Evolutionary conservation across 164 flowering plant genomes (phyloP).

Genomic region (Kingdonia uniflora): DNA sequence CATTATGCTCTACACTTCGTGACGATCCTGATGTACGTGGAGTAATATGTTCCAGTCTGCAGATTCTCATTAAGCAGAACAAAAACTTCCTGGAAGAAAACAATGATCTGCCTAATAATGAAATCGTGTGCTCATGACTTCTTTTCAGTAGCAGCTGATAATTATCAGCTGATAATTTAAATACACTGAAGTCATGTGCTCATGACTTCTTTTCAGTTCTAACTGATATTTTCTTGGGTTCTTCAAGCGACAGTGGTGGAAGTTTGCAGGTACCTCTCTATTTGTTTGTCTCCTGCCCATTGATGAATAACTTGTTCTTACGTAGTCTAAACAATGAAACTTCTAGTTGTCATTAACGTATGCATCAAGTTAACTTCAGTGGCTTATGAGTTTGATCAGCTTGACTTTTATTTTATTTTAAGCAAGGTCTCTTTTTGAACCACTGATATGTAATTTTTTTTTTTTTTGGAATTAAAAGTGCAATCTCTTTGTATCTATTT

Average conservation of each 20-base stretch:
- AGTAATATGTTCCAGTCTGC: slow-evolving; percentile 73
- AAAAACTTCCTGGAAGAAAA: slow-evolving; percentile 39
- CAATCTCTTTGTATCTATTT: slow-evolving; percentile 5
- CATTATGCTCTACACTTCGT: slow-evolving; percentile 37
- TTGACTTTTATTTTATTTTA: too few relatives aligned
- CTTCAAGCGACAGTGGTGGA: slow-evolving; percentile 63
- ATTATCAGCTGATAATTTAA: slow-evolving; percentile 52
- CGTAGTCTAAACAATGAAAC: too few relatives aligned
- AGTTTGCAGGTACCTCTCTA: slow-evolving; percentile 61
- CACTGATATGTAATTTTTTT: too few relatives aligned
- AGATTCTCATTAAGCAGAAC: slow-evolving; percentile 75
- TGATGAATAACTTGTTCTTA: too few relatives aligned
- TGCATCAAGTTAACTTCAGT: too few relatives aligned
- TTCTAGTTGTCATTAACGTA: too few relatives aligned
- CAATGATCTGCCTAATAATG: slow-evolving; percentile 22
- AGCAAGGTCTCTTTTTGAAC: too few relatives aligned
- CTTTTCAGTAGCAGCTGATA: too few relatives aligned
- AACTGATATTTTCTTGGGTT: slow-evolving; percentile 38
- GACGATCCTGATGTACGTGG: slow-evolving; percentile 66
- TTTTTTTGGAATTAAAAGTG: too few relatives aligned
- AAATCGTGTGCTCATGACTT: slow-evolving; percentile 39
- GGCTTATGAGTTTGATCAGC: too few relatives aligned
- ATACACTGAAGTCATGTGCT: slow-evolving; percentile 43
- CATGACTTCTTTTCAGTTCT: slow-evolving; percentile 42
- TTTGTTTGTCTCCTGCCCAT: too few relatives aligned